Conservation (phyloP, 768 basidiomycete species). For the Pisolithus tinctorius region DNA sequence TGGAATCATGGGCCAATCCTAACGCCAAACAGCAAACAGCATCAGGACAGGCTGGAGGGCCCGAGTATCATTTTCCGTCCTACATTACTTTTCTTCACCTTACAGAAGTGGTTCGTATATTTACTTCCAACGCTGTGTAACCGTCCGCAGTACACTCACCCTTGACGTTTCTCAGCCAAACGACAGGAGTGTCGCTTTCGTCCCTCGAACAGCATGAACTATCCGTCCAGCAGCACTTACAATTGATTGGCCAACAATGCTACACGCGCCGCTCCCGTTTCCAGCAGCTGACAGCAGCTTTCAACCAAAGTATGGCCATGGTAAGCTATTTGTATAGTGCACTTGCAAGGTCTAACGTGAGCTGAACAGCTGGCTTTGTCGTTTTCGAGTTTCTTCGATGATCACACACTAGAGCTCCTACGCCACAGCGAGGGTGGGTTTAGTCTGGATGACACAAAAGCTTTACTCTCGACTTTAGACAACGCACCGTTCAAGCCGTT, state of each 20-base stretch:
- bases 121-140: neutral
- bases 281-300: slow-evolving; percentile 34
- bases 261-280: slow-evolving; percentile 32
- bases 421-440: slow-evolving; percentile 2
- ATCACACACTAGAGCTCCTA: slow-evolving; percentile 11
- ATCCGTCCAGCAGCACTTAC: slow-evolving; percentile 32
- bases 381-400: slow-evolving; percentile 37
- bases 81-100: slow-evolving; percentile 29
- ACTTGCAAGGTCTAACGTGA: slow-evolving; percentile 3
- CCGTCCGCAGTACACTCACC: neutral
- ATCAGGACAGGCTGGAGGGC: slow-evolving; percentile 19
- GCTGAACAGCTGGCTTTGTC: slow-evolving; percentile 35
- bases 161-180: slow-evolving; percentile 31
- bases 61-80: slow-evolving; percentile 43
- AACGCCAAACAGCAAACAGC: slow-evolving; percentile 5
- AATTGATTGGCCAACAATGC: slow-evolving; percentile 34
- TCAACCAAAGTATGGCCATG: slow-evolving; percentile 35
- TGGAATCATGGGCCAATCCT: slow-evolving; percentile 30
- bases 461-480: slow-evolving; percentile 27
- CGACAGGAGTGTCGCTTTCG: slow-evolving; percentile 32
- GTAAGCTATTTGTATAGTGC: slow-evolving; percentile 26
- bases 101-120: slow-evolving; percentile 35
- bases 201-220: slow-evolving; percentile 34
- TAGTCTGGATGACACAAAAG: slow-evolving; percentile 14
- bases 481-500: slow-evolving; percentile 30